Base-by-base conservation (phyloP, 2,329 filamentous ascomycete species). In the Diaporthe vexans region DNA sequence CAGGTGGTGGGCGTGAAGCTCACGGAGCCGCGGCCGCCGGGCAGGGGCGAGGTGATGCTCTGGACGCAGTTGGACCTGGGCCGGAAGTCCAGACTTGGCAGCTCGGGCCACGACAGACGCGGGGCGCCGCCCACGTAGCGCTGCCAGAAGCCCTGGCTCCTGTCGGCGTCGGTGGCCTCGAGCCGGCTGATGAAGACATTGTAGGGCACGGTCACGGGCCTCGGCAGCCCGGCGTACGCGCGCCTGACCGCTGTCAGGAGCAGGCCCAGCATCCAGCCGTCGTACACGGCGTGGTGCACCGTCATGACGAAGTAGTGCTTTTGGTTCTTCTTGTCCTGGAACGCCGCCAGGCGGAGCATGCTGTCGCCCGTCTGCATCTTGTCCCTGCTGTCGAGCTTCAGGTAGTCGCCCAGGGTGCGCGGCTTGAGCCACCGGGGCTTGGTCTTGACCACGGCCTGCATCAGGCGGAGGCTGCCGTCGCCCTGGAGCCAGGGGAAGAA, bases 201-300 rank as follows among this genome's bases (percentile, higher is more conserved):
- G 65, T 69, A 69, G 7, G 65, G 43, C 17, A 54, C 21, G 48
- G 65, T 69, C 43, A 10, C 24, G 24, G 65, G 65, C 43, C 35
- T 51, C 19, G 40, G 35, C 40, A 69, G 37, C 9, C 46, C 65
- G 26, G 43, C 54, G 6, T 54, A 54, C 5, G 43, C 46, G 15
- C 65, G 65, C 21, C 40, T 54, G 1, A 69, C 26, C 1, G 40
- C 65, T 17, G 69, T 65, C 24, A 67, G 2, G 17, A 74, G 73
- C 33, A 65, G 46, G 33, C 46, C 65, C n/a, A 74, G 58, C 68
- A 67, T 65, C 73, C 73, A 74, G 9, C 68, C 73, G 17, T 74
- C 73, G 17, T 71, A 74, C 26, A 74, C 33, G 24, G 73, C 68
- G 21, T 74, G 73, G 29, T 74, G 73, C 13, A 74, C 54, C 1